Conservation (phyloP, 2,329 filamentous ascomycete species). For the Alternaria atra region DNA sequence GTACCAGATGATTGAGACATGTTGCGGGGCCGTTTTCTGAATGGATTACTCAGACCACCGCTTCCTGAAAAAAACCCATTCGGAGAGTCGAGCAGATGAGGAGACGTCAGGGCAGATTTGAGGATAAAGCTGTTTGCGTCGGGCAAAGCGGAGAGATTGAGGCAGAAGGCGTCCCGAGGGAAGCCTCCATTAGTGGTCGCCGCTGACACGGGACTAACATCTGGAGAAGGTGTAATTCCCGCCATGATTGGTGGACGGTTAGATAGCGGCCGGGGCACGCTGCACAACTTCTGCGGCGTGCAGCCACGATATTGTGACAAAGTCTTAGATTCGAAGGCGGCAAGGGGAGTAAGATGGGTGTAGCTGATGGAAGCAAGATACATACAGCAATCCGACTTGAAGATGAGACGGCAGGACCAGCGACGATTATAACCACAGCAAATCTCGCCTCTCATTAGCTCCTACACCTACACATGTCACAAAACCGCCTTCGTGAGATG, state of each 20-base stretch:
- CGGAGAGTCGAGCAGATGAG: slow-evolving; percentile 51
- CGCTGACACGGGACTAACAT: slow-evolving; percentile 55
- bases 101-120: slow-evolving; percentile 50
- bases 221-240: slow-evolving; percentile 52
- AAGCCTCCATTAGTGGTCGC: slow-evolving; percentile 52
- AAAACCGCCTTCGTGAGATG: slow-evolving; percentile 41
- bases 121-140: slow-evolving; percentile 50
- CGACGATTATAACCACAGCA: slow-evolving; percentile 34
- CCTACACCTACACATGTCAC: slow-evolving; percentile 19
- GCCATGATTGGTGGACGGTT: slow-evolving; percentile 52
- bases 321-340: slow-evolving; percentile 16
- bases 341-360: slow-evolving; percentile 7
- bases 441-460: slow-evolving; percentile 34
- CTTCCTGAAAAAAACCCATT: slow-evolving; percentile 45
- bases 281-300: slow-evolving; percentile 43
- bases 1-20: slow-evolving; percentile 55
- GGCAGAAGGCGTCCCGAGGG: slow-evolving; percentile 51
- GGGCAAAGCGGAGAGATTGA: slow-evolving; percentile 51
- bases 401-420: slow-evolving; percentile 21
- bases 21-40: slow-evolving; percentile 52
- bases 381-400: background rate
- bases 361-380: slow-evolving; percentile 5
- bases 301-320: slow-evolving; percentile 36
- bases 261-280: slow-evolving; percentile 36
- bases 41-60: slow-evolving; percentile 40